phyloP scores from a whole-genome alignment of 2,329 filamentous ascomycete species.

The Coleophoma crateriformis region DNA sequence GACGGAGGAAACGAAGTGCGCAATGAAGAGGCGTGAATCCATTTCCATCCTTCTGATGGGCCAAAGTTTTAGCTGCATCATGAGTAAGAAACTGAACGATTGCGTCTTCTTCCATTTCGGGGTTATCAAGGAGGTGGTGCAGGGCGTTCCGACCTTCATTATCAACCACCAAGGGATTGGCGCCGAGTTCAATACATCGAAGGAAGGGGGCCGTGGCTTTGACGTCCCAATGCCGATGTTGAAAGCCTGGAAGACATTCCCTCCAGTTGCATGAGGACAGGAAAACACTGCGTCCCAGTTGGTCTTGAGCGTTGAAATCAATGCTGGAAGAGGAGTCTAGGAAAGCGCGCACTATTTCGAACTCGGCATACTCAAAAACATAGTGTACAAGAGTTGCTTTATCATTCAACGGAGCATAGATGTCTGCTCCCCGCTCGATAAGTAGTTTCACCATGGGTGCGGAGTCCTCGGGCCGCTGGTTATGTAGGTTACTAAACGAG shows the following conservation, averaged over 20 bases:
- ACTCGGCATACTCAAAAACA: constrained; percentile 10
- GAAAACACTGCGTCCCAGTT: constrained; percentile 13
- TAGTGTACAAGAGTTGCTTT: constrained; percentile 9
- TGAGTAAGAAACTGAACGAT: constrained; percentile 14
- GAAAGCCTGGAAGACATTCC: constrained; percentile 7
- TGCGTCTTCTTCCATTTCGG: constrained; percentile 12
- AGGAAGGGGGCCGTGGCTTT: constrained; percentile 9
- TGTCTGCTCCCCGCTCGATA: constrained; percentile 9
- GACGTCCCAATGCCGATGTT: constrained; percentile 3
- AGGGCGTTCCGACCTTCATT: constrained; percentile 11
- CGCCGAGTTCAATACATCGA: constrained; percentile 8
- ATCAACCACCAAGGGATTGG: constrained; percentile 10
- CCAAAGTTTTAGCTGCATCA: constrained; percentile 3
- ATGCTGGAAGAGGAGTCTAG: constrained; percentile 9
- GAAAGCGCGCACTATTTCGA: constrained; percentile 7
- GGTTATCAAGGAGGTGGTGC: constrained; percentile 14
- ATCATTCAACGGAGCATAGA: constrained; percentile 6
- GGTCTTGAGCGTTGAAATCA: constrained; percentile 16
- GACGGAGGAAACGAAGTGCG: not conserved
- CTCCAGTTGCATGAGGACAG: constrained; percentile 14
- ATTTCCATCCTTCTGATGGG: constrained; percentile 7
- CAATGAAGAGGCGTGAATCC: constrained; percentile 7
- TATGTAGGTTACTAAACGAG: constrained; percentile 6
- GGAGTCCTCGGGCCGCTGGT: constrained; percentile 2
- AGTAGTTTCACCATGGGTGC: constrained; percentile 9